These are phyloP conservation scores for Komagataella pastoris DNA, from an alignment of 805 yeast genomes.

Conservation along the genomic window DNA sequence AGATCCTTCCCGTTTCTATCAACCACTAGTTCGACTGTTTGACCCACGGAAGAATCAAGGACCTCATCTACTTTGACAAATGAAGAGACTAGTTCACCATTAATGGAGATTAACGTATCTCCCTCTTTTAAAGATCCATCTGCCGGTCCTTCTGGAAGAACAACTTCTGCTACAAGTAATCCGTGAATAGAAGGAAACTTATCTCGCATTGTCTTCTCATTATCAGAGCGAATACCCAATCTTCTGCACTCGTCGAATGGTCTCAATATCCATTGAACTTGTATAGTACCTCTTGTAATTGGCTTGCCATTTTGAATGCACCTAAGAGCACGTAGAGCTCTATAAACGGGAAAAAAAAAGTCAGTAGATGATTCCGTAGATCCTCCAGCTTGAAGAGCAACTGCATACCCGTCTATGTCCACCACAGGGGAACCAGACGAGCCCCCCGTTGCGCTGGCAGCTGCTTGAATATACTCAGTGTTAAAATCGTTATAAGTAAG, in stretches of 20 bases:
- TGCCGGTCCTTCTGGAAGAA: slow-evolving; percentile 80
- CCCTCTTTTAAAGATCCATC: slow-evolving; percentile 67
- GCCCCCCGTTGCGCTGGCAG: slow-evolving; percentile 93
- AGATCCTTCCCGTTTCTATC: slow-evolving; percentile 66
- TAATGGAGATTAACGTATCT: slow-evolving; percentile 66
- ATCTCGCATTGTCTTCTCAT: slow-evolving; percentile 57
- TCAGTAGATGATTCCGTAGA: slow-evolving; percentile 85
- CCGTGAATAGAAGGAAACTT: slow-evolving; percentile 68
- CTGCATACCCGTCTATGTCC: slow-evolving; percentile 72
- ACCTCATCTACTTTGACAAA: slow-evolving; percentile 78
- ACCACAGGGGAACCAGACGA: slow-evolving; percentile 97
- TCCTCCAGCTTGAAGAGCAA: slow-evolving; percentile 93
- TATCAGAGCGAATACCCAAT: slow-evolving; percentile 65
- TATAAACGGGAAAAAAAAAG: slow-evolving; percentile 74
- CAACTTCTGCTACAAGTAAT: slow-evolving; percentile 67
- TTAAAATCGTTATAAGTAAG: slow-evolving; percentile 85
- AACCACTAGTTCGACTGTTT: slow-evolving; percentile 38
- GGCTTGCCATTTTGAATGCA: slow-evolving; percentile 49
- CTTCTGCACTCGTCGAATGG: slow-evolving; percentile 89
- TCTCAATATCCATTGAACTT: slow-evolving; percentile 75
- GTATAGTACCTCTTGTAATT: slow-evolving; percentile 83
- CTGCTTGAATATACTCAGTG: slow-evolving; percentile 90
- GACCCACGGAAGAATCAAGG: slow-evolving; percentile 58
- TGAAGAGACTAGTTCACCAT: slow-evolving; percentile 48
- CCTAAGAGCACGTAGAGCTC: slow-evolving; percentile 70